Evolutionary conservation across 352 stramenopile species (phyloP), one percentile per base, ranked within the genome.

Genomic region (Pythium monospermum): DNA sequence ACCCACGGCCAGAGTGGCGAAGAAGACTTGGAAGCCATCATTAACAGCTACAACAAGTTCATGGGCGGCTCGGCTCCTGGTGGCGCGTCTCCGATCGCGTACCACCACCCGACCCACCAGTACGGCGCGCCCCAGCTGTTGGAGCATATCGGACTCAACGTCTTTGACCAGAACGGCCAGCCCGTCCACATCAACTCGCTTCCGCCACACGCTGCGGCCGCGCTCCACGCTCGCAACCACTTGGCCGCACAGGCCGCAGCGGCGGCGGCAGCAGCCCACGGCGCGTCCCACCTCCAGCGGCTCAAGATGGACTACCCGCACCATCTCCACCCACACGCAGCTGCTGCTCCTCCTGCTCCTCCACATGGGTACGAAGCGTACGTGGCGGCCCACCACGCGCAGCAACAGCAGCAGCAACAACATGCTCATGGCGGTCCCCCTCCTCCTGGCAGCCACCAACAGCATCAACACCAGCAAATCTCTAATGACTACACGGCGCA

Each of bases 31-130:
- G 63, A 84, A 33, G 53, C 72, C 19, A 82, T 87, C 51, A 83
- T 87, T 68, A 86, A 69, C 59, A 76, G 69, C 64, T 87, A 86
- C 68, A 76, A 73, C 28, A 86, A 86, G 57, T 76, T 86, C 57
- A 82, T 86, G 75, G 72, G 66, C 6, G 58, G 63, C 21, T 13
- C 30, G 13, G 7, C 30, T 8, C 54, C 59, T 32, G 52, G 58
- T 2, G 56, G 46, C 1, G 58, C 66, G 10, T 74, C 66, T 18
- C 66, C 66, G 6, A 81, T 86, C 64, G 61, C 69, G 11, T 86
- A 76, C 59, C 66, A 76, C 52, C 68, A 76, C 50, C 67, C 63
- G 41, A 40, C 43, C 22, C 57, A 68, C 39, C 64, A 76, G 35
- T 83, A 78, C 48, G 66, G 64, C 18, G 43, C 70, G 11, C 64